Evolutionary conservation across 148 eudicot species (phyloP).

Genomic region (Heliosperma pusillum): DNA sequence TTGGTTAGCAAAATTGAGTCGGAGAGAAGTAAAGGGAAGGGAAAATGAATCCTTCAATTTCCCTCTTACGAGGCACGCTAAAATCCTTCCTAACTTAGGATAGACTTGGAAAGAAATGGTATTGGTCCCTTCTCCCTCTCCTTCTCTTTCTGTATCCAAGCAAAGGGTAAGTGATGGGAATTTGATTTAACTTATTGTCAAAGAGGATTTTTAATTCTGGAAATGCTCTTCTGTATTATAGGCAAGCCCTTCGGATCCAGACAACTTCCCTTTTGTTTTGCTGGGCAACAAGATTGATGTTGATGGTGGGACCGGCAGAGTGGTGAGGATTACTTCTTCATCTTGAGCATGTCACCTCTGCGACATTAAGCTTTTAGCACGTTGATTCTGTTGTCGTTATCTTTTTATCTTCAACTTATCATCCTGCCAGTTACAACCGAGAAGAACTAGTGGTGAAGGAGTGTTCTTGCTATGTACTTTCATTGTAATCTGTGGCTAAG

Average conservation of each 20-base stretch:
- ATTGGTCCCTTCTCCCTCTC: neutral
- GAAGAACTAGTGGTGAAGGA: neutral
- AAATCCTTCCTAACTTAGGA: neutral
- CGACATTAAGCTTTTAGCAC: neutral
- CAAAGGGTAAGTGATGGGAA: neutral
- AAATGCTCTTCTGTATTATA: constrained; percentile 18
- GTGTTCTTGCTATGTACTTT: neutral
- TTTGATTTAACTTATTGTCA: neutral
- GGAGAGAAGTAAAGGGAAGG: neutral
- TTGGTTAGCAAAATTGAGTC: neutral
- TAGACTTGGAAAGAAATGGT: neutral
- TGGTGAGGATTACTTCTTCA: constrained; percentile 36
- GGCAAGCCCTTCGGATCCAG: constrained; percentile 63
- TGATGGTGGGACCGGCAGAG: constrained; percentile 63
- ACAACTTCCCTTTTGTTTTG: constrained; percentile 62
- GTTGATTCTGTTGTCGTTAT: neutral
- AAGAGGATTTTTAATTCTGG: neutral
- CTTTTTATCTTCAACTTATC: neutral
- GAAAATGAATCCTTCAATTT: neutral
- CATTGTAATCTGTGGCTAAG: too few species aligned
- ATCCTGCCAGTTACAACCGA: neutral
- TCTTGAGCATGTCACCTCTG: neutral
- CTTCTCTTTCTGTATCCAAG: neutral
- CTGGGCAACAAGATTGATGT: constrained; percentile 69
- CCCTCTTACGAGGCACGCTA: neutral